Conservation (phyloP, 1,284 basidiomycete genomes). For the Cutaneotrichosporon daszewskae region DNA sequence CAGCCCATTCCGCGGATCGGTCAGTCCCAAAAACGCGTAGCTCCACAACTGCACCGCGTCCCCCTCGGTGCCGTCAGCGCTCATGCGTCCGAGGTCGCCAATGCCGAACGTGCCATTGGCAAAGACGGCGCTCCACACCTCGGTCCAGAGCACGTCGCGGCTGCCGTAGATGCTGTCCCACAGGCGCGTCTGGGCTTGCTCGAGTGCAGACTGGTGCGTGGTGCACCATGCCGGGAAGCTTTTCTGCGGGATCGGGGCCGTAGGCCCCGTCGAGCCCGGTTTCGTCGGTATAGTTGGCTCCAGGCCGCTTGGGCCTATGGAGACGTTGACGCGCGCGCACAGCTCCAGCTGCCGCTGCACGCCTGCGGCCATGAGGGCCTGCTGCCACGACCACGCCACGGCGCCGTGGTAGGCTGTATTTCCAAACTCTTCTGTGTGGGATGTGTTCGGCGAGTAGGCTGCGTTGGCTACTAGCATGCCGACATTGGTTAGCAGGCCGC, state of each 20-base stretch:
- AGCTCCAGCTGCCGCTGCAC: constrained; percentile 46
- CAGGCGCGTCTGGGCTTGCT: constrained; percentile 44
- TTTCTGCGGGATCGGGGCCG: too few relatives aligned
- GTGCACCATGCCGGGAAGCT: constrained; percentile 45
- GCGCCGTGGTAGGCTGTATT: constrained; percentile 51
- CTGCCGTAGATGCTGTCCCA: constrained; percentile 49
- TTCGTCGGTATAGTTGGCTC: too few relatives aligned
- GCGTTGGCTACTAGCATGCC: constrained; percentile 51
- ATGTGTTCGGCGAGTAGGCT: constrained; percentile 48
- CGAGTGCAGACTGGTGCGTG: constrained; percentile 34
- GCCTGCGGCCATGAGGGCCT: constrained; percentile 50
- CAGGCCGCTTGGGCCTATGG: too few relatives aligned
- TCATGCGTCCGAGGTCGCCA: constrained; percentile 37
- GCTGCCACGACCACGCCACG: constrained; percentile 51
- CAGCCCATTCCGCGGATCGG: constrained; percentile 33
- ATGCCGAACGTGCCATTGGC: constrained; percentile 22
- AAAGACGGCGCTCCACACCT: constrained; percentile 37
- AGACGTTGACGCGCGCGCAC: constrained; percentile 22
- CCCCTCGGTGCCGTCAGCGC: constrained; percentile 43
- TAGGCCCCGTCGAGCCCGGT: constrained; percentile 18
- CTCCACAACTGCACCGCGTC: constrained; percentile 48
- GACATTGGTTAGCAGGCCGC: constrained; percentile 29
- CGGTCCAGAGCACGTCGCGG: constrained; percentile 33
- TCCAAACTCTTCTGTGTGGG: constrained; percentile 44
- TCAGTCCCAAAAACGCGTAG: constrained; percentile 43